Percentiles rank a stretch among this genome's conserved stretches.
Conservation (phyloP, 257 asterid genomes). For the Leptodermis oblonga region DNA sequence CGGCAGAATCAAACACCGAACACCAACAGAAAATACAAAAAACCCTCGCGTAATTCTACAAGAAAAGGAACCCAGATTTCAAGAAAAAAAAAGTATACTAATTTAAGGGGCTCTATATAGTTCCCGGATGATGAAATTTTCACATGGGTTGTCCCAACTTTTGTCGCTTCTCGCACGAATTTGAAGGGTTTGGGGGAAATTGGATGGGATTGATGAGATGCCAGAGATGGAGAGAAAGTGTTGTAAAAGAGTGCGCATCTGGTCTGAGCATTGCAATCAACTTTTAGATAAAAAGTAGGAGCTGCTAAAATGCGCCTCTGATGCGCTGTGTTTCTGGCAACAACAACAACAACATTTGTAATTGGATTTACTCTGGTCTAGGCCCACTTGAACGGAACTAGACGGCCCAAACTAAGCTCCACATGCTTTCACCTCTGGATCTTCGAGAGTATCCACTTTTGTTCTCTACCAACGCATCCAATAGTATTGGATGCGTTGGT, state of each 20-base stretch:
- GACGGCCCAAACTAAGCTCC: conserved; percentile 10
- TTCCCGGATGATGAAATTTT: neutral
- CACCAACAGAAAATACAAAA: conserved; percentile 10
- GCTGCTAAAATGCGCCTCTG: conserved; percentile 35
- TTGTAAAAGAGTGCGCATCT: conserved; percentile 27
- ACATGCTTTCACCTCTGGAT: conserved; percentile 3
- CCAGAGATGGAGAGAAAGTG: conserved; percentile 2
- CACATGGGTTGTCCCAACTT: conserved; percentile 18
- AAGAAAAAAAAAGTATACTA: neutral
- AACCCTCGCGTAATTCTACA: conserved; percentile 8
- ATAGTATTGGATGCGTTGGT: too few species aligned
- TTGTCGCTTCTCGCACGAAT: conserved; percentile 12
- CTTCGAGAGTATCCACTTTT: neutral
- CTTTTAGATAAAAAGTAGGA: conserved; percentile 19
- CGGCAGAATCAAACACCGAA: conserved; percentile 16
- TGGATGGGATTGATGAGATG: conserved; percentile 6
- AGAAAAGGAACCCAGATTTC: neutral
- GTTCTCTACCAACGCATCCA: too few species aligned
- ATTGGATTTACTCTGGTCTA: conserved; percentile 17
- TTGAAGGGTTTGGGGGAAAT: conserved; percentile 19
- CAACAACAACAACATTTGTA: too few species aligned
- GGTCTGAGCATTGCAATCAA: conserved; percentile 21
- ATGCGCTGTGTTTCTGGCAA: conserved; percentile 19
- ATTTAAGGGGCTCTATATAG: too few species aligned
- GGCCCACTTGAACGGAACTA: conserved; percentile 21